These are phyloP conservation scores for Mycogone perniciosa DNA, from an alignment of 2,329 filamentous ascomycete species.

Conservation along the genomic window DNA sequence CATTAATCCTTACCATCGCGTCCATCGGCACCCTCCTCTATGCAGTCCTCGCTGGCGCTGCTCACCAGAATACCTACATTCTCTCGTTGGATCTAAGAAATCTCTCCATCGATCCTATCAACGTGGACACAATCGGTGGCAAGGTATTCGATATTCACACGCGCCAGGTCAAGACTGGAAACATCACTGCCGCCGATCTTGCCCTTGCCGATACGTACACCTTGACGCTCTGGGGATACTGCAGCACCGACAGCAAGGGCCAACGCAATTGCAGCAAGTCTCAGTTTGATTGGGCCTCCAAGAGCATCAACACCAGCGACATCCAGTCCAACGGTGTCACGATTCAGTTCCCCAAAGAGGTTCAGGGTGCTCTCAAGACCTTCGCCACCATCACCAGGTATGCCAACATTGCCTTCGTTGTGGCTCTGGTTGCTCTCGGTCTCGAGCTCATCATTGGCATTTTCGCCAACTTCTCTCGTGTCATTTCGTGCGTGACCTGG, in stretches of 20 bases:
- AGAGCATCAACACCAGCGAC: conserved; percentile 56
- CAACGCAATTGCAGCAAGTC: conserved; percentile 62
- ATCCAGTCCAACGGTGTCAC: conserved; percentile 44
- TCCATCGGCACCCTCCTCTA: conserved; percentile 65
- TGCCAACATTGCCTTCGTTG: conserved; percentile 76
- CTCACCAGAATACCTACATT: conserved; percentile 51
- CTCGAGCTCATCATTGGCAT: conserved; percentile 72
- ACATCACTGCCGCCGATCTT: conserved; percentile 52
- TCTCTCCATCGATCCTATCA: conserved; percentile 38
- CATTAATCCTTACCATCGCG: conserved; percentile 73
- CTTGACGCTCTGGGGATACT: conserved; percentile 83
- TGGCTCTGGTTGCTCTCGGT: conserved; percentile 63
- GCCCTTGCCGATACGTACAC: conserved; percentile 71
- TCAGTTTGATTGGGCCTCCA: conserved; percentile 70
- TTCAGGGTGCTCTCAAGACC: conserved; percentile 61
- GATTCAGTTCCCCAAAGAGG: conserved; percentile 59
- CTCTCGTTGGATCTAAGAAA: conserved; percentile 57
- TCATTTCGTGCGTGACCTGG: conserved; percentile 76
- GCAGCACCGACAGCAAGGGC: conserved; percentile 51
- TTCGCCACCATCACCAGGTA: conserved; percentile 72
- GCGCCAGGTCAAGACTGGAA: conserved; percentile 26
- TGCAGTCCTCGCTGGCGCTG: conserved; percentile 49
- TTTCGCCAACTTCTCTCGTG: conserved; percentile 75
- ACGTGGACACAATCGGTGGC: conserved; percentile 30
- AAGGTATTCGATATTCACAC: conserved; percentile 17